Evolutionary conservation across 306 rosid genomes (phyloP).

Genomic region (Neltuma alba): DNA sequence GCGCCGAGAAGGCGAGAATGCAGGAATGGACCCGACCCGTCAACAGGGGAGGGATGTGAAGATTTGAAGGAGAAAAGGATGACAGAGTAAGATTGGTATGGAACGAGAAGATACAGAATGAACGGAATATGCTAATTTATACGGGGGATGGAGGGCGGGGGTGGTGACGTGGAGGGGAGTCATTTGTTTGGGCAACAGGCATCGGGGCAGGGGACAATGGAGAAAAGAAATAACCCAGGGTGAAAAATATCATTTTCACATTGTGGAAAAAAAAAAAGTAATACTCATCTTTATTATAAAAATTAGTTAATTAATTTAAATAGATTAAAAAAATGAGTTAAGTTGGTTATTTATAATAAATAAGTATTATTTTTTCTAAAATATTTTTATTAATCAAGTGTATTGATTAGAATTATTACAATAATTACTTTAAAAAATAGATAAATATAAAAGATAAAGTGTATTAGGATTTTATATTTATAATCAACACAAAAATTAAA

Average conservation of each 20-base stretch:
- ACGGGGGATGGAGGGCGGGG: background rate
- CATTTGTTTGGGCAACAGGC: background rate
- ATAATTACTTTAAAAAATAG: no score
- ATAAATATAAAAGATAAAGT: no score
- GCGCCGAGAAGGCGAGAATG: background rate
- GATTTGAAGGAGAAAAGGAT: background rate
- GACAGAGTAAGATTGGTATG: background rate
- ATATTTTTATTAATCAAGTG: no score
- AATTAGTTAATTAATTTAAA: no score
- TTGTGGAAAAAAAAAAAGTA: no score
- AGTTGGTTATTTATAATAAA: no score
- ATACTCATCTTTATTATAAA: no score
- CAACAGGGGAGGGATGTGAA: background rate
- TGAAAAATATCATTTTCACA: constrained; percentile 20
- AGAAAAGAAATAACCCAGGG: background rate
- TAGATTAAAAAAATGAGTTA: no score
- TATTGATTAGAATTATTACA: no score
- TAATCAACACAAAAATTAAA: no score
- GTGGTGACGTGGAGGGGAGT: constrained; percentile 29
- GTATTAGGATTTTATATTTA: no score
- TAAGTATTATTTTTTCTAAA: no score
- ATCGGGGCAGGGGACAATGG: background rate
- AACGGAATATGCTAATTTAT: constrained; percentile 7
- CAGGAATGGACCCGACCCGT: background rate
- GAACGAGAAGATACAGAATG: background rate